Conservation (phyloP, 2,329 filamentous ascomycete species). For the Aspergillus pseudonomiae region DNA sequence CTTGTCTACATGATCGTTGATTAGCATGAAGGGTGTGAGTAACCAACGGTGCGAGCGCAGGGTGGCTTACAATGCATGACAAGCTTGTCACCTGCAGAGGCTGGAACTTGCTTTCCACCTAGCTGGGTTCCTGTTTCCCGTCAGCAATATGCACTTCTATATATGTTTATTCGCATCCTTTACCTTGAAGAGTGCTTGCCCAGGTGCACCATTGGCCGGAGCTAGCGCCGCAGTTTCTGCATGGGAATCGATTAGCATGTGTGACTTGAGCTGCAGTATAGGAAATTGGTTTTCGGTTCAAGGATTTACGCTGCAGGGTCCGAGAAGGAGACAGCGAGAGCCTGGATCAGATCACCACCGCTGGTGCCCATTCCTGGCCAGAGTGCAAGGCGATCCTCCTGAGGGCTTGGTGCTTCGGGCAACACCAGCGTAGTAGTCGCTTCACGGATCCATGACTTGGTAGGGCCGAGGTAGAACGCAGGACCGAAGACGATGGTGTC, state of each 20-base stretch:
- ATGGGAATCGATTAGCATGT: background rate
- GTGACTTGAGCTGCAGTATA: too few species aligned
- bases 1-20: conserved; percentile 24
- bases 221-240: conserved; percentile 32
- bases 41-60: background rate
- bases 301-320: conserved; percentile 30
- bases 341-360: conserved; percentile 36
- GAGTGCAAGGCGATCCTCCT: conserved; percentile 33
- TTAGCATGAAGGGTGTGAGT: background rate
- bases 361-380: conserved; percentile 41
- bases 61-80: conserved; percentile 31
- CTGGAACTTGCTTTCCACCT: conserved; percentile 31
- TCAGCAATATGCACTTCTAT: background rate
- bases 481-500: conserved; percentile 33
- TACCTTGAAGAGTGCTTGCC: conserved; percentile 35
- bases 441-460: conserved; percentile 35
- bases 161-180: background rate
- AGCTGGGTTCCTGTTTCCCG: conserved; percentile 21
- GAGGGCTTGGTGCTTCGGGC: conserved; percentile 29
- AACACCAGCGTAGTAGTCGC: conserved; percentile 35
- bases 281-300: background rate
- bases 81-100: conserved; percentile 28
- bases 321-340: conserved; percentile 33
- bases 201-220: conserved; percentile 38
- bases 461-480: conserved; percentile 35